Evolutionary conservation across 179 eudicot genomes (phyloP).

Genomic region (Patellifolia procumbens): DNA sequence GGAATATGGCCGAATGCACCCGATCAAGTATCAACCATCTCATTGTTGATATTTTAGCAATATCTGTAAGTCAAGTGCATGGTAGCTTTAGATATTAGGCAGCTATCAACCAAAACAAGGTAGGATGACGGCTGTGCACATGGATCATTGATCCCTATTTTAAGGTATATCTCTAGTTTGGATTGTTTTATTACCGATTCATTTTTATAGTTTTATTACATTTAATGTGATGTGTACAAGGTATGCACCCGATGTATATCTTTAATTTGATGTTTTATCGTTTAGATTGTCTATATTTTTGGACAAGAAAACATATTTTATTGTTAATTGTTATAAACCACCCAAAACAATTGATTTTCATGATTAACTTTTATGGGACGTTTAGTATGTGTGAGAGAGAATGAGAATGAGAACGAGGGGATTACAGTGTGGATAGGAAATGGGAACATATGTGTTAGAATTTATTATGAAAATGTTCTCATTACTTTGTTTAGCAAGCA

Average conservation of each 20-base stretch:
- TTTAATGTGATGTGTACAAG: not conserved
- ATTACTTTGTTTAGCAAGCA: too few relatives aligned
- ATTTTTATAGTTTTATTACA: not conserved
- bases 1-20: conserved; percentile 18
- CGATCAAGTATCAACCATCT: conserved; percentile 13
- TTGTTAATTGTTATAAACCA: too few relatives aligned
- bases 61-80: not conserved
- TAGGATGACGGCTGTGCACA: conserved; percentile 21
- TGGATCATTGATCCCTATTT: not conserved
- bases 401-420: too few relatives aligned
- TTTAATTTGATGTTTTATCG: not conserved
- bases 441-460: too few relatives aligned
- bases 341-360: too few relatives aligned
- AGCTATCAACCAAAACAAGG: not conserved
- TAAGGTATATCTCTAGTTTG: not conserved
- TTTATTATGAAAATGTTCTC: too few relatives aligned
- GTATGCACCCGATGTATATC: not conserved
- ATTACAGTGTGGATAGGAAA: too few relatives aligned
- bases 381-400: too few relatives aligned
- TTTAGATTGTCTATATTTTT: too few relatives aligned
- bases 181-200: not conserved
- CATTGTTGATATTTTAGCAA: conserved; percentile 6
- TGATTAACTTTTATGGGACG: too few relatives aligned
- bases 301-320: too few relatives aligned
- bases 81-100: conserved; percentile 6